Evolutionary conservation across 306 rosid species (phyloP).

Genomic region (Lathyrus tuberosus): DNA sequence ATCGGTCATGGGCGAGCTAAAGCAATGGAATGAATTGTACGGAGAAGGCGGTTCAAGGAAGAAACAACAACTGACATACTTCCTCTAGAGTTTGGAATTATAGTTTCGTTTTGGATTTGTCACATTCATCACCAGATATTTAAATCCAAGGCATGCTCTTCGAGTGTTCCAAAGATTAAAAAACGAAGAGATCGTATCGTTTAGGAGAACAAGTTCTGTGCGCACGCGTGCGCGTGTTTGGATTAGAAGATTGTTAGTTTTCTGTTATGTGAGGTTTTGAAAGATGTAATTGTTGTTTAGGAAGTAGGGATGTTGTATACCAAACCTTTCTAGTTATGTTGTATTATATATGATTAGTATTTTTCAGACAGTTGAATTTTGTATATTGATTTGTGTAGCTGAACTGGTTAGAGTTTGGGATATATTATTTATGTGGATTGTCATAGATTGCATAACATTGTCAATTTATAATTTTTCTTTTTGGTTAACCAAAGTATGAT

Average conservation of each 20-base stretch:
- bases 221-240: not conserved
- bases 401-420: slow-evolving; percentile 38
- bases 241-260: slow-evolving; percentile 37
- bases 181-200: slow-evolving; percentile 21
- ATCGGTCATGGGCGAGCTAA: slow-evolving; percentile 81
- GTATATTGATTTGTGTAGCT: slow-evolving; percentile 47
- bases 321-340: slow-evolving; percentile 39
- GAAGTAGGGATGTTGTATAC: slow-evolving; percentile 39
- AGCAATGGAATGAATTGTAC: slow-evolving; percentile 87
- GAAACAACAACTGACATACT: slow-evolving; percentile 89
- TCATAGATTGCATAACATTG: not conserved
- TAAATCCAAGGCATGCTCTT: slow-evolving; percentile 24
- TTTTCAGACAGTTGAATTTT: slow-evolving; percentile 44
- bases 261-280: slow-evolving; percentile 43
- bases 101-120: slow-evolving; percentile 26
- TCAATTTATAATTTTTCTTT: not conserved
- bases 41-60: slow-evolving; percentile 99
- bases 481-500: no score
- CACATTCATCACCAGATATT: no score
- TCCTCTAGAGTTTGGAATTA: slow-evolving; percentile 55
- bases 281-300: slow-evolving; percentile 46
- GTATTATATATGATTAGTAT: slow-evolving; percentile 40
- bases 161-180: slow-evolving; percentile 5
- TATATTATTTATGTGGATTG: slow-evolving; percentile 33
- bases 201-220: slow-evolving; percentile 25